These are phyloP conservation scores for Cytospora leucostoma DNA, from an alignment of 2,329 filamentous ascomycete species.

Conservation along the genomic window DNA sequence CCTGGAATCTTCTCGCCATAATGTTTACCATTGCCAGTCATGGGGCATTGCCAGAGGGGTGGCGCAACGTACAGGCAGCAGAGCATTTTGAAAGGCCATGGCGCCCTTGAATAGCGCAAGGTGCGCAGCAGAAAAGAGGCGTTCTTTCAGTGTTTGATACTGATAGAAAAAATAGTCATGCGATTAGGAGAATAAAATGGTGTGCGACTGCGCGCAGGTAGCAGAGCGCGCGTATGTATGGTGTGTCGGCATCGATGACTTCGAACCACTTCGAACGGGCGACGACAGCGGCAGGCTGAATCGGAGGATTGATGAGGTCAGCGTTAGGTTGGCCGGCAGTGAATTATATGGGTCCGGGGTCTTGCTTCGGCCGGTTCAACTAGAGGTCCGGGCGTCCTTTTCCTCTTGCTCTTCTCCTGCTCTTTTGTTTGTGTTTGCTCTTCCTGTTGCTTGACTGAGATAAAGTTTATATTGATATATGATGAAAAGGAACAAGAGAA, in stretches of 20 bases:
- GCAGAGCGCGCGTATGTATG: background rate
- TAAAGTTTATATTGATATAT: too few relatives aligned
- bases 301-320: slow-evolving; percentile 22
- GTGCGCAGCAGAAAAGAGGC: slow-evolving; percentile 13
- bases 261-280: slow-evolving; percentile 3
- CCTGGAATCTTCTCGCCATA: background rate
- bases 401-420: too few relatives aligned
- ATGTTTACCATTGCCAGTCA: background rate
- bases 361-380: too few relatives aligned
- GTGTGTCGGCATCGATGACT: slow-evolving; percentile 8
- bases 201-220: slow-evolving; percentile 3
- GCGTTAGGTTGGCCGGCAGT: slow-evolving; percentile 12
- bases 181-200: background rate
- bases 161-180: background rate
- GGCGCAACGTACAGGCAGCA: slow-evolving; percentile 26
- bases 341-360: background rate
- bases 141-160: slow-evolving; percentile 2
- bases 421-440: too few relatives aligned
- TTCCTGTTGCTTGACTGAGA: too few relatives aligned
- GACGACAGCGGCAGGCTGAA: slow-evolving; percentile 7
- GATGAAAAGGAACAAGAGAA: too few relatives aligned
- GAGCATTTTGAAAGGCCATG: slow-evolving; percentile 28
- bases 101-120: slow-evolving; percentile 21
- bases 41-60: background rate
- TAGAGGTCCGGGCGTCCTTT: too few relatives aligned